These are phyloP conservation scores for Kappamyces sp. DNA, from an alignment of 192 early-diverging fungal genomes.

Conservation along the genomic window DNA sequence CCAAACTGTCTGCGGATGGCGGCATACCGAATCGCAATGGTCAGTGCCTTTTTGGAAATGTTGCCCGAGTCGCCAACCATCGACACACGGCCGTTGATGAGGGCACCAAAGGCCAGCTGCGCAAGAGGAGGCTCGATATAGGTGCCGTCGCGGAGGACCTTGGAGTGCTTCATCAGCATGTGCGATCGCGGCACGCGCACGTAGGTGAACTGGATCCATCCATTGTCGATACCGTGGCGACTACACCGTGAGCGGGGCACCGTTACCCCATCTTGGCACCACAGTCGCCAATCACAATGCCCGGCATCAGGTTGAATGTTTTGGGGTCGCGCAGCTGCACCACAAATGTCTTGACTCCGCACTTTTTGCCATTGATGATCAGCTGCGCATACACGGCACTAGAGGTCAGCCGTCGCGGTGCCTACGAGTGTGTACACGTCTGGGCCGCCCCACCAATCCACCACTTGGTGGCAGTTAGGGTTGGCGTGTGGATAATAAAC, in stretches of 20 bases:
- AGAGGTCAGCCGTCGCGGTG: conserved; percentile 18
- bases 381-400: conserved; percentile 81
- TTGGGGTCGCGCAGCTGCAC: conserved; percentile 78
- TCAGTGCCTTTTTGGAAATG: conserved; percentile 82
- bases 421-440: conserved; percentile 59
- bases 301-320: conserved; percentile 74
- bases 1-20: conserved; percentile 87
- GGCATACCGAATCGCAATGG: conserved; percentile 86
- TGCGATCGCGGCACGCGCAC: conserved; percentile 83
- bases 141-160: conserved; percentile 67
- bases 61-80: conserved; percentile 83
- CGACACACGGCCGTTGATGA: conserved; percentile 76
- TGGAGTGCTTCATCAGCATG: conserved; percentile 93
- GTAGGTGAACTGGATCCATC: conserved; percentile 88
- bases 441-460: conserved; percentile 97
- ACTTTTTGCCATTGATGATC: conserved; percentile 68
- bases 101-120: conserved; percentile 82
- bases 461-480: conserved; percentile 75
- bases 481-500: conserved; percentile 64
- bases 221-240: conserved; percentile 87
- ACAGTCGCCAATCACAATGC: conserved; percentile 84
- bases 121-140: conserved; percentile 76
- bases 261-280: conserved; percentile 85
- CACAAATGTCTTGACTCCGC: conserved; percentile 85
- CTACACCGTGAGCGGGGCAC: conserved; percentile 24